Base-by-base conservation (phyloP, 2,329 filamentous ascomycete species). In the Microthyrium microscopicum region DNA sequence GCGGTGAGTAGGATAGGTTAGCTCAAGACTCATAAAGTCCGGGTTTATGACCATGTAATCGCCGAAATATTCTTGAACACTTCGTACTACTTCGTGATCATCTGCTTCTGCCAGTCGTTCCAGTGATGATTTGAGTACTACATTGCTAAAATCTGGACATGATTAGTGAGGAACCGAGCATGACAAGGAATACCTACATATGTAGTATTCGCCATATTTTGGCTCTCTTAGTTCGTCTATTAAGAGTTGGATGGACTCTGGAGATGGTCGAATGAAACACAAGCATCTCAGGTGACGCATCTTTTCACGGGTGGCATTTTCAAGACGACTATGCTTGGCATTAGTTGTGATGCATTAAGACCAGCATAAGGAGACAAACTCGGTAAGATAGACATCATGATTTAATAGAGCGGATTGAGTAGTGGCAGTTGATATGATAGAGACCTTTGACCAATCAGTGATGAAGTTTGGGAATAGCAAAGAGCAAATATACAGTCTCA, bases 361-460 rank as follows among this genome's bases (percentile, higher is more conserved):
- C 37, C 45, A 37, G 56, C 64, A 61, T n/a, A n/a, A n/a, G n/a
- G n/a, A n/a, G n/a, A n/a, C n/a, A n/a, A n/a, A n/a, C n/a, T 98
- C 89, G 48, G 91, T 94, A 40, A 98, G 80, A 58, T 94, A 98
- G 44, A 98, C 81, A 60, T 95, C 87, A 60, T 98, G 84, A 50
- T 82, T 93, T 41, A 98, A 73, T 15, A 98, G 72, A 25, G 83
- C 74, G 19, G 89, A 98, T 54, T 98, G 91, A 2, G 89, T 95
- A 40, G 87, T 87, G 35, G 89, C 85, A 4, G 85, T 91, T 7
- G 91, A 98, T 15, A 94, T 74, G 44, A 95, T 92, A 12, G 82
- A 73, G 16, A 95, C 77, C 70, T 73, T 44, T 15, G 8, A 37
- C 17, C 29, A 28, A 34, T 49, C 15, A 54, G 44, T 9, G 13